Evolutionary conservation across 495 filamentous ascomycete genomes (phyloP), one percentile per base, ranked within the genome.

Genomic region (Lophium mytilinum): DNA sequence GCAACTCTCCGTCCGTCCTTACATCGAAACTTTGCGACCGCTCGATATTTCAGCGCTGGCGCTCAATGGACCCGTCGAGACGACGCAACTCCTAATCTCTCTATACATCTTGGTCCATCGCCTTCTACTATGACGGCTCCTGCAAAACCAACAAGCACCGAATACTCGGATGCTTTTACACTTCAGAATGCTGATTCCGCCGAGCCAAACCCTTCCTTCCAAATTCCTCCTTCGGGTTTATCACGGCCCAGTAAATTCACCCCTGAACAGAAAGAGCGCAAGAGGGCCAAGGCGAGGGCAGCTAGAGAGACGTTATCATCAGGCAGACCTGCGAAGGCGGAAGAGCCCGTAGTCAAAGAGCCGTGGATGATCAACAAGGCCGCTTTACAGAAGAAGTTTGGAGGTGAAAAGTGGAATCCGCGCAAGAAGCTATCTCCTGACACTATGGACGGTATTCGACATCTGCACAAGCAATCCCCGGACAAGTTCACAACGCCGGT

Each of bases 381-480:
- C 0, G 82, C 80, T 0, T 67, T 92, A 15, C 72, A 81, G 52
- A 64, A 76, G 33, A 96, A 96, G 66, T 95, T 96, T 62, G 78
- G 81, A 1, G 69, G 62, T 0, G 72, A 77, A 7, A 83, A 84
- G 7, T 98, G 92, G 90, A 73, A 77, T 40, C 90, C 93, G 19
- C 76, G 76, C 24, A 97, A 94, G 72, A 83, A 83, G 55, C 81
- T 98, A 1, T 97, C 93, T 0, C 93, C 92, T 0, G 91, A 96
- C 69, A 88, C 92, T 10, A 67, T 95, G 10, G 85, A 90, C 14
- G 90, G 89, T 30, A 96, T 97, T 55, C 83, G 88, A 17, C 81
- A 84, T 33, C 75, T 98, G 19, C 80, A 95, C 66, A 70, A 77
- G 2, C 80, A 88, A 59, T 82, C 87, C 45, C 90, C 93, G 0